Evolutionary conservation across 2,329 filamentous ascomycete genomes (phyloP).

Genomic region (Aspergillus eucalypticola): DNA sequence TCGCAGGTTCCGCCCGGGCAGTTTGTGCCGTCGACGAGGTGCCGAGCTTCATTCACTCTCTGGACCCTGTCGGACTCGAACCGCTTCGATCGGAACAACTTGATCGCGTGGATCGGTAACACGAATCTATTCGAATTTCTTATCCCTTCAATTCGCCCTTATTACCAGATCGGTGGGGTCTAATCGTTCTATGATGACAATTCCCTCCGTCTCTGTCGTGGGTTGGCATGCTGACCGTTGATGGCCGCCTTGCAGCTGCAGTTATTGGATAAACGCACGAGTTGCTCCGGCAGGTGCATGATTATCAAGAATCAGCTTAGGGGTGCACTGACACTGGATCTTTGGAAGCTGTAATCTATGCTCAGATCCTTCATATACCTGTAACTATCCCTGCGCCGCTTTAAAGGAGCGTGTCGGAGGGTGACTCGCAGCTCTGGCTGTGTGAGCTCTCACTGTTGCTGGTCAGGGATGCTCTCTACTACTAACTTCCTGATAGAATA

Average conservation of each 20-base stretch:
- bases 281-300: slow-evolving; percentile 20
- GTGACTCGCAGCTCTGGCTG: background rate
- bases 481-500: background rate
- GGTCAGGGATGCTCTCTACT: background rate
- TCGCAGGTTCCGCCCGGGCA: slow-evolving; percentile 26
- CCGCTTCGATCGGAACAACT: background rate
- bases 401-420: background rate
- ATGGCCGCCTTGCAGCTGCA: slow-evolving; percentile 16
- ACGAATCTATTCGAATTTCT: background rate
- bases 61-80: slow-evolving; percentile 1
- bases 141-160: background rate
- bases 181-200: background rate
- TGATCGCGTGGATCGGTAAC: background rate
- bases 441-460: background rate
- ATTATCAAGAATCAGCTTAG: slow-evolving; percentile 10
- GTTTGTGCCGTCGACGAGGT: slow-evolving; percentile 6
- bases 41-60: background rate
- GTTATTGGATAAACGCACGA: slow-evolving; percentile 21
- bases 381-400: slow-evolving; percentile 1
- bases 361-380: background rate
- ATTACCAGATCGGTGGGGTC: background rate
- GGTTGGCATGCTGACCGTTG: background rate
- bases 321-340: slow-evolving; percentile 6
- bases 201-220: background rate
- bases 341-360: background rate